Conservation (phyloP, 345 rosid species). For the Eucalyptus urophylla region DNA sequence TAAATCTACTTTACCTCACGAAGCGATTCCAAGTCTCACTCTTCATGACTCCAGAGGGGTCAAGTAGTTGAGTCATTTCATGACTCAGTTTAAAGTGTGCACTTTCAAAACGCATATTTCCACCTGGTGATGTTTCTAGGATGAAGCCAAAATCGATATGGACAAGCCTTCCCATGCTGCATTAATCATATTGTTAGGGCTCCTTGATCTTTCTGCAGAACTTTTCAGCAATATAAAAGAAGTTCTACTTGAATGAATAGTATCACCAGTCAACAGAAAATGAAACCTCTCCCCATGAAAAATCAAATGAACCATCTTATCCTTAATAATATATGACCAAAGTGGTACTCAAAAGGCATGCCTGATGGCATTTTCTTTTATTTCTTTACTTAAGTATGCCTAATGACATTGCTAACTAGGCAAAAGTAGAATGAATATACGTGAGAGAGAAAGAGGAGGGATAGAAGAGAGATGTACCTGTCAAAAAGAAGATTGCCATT, state of each 20-base stretch:
- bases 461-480: constrained; percentile 26
- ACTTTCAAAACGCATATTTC: constrained; percentile 96
- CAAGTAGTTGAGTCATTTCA: constrained; percentile 97
- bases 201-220: background rate
- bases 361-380: background rate
- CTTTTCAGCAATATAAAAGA: background rate
- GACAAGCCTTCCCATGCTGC: constrained; percentile 88
- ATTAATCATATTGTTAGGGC: background rate
- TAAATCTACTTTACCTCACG: constrained; percentile 37
- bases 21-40: constrained; percentile 87
- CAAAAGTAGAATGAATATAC: background rate
- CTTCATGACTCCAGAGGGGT: constrained; percentile 91
- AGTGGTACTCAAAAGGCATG: background rate
- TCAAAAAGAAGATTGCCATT: constrained; percentile 99
- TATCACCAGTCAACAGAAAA: background rate
- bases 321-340: background rate
- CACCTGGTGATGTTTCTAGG: constrained; percentile 91
- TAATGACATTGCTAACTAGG: background rate
- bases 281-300: background rate
- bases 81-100: constrained; percentile 99
- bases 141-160: constrained; percentile 98
- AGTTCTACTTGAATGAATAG: background rate
- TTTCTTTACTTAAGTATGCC: background rate
- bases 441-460: background rate
- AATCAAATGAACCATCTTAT: background rate